Evolutionary conservation across 805 yeast species (phyloP), one percentile per base, ranked within the genome.

Genomic region (Starmerella kuoi): DNA sequence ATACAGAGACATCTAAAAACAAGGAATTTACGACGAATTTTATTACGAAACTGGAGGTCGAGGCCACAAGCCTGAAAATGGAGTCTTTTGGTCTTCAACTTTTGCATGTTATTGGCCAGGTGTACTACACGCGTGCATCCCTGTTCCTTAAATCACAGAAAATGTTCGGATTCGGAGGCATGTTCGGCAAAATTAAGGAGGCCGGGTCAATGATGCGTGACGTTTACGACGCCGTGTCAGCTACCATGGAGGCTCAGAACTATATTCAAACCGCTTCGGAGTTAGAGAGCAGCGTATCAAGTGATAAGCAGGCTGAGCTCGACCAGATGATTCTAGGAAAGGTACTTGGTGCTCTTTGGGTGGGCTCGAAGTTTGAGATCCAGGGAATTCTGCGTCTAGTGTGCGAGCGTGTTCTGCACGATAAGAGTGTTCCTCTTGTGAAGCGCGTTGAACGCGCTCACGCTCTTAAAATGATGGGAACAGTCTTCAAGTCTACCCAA

Each of bases 41-140:
- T 59, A 63, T 69, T 46, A 68, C 67, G 42, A 79, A 81, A 58
- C 70, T 82, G 51, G 69, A 68, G 47, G 76, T 78, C 54, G 97
- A 91, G 60, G 94, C 94, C 14, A 91, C 87, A 56, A 81, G 81
- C 47, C 66, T 91, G 57, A 91, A 91, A 61, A 74, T 85, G 71
- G 98, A 91, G 67, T 83, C 95, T 41, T 91, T 91, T 64, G 99
- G 99, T 12, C 63, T 88, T 38, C 94, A 88, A 62, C 68, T 91
- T 38, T 65, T 88, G 50, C 71, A 67, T 45, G 71, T 88, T 17
- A 79, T 91, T 47, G 96, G 97, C 17, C 72, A 71, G 46, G 73
- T 83, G 4, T 91, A 91, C 61, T 69, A 69, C 42, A 67, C 72
- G 27, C 85, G 85, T 56, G 94, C 93, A 2, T 67, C 73, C 44